Conservation (phyloP, 352 stramenopile genomes). For the Pythium scleroteichum region DNA sequence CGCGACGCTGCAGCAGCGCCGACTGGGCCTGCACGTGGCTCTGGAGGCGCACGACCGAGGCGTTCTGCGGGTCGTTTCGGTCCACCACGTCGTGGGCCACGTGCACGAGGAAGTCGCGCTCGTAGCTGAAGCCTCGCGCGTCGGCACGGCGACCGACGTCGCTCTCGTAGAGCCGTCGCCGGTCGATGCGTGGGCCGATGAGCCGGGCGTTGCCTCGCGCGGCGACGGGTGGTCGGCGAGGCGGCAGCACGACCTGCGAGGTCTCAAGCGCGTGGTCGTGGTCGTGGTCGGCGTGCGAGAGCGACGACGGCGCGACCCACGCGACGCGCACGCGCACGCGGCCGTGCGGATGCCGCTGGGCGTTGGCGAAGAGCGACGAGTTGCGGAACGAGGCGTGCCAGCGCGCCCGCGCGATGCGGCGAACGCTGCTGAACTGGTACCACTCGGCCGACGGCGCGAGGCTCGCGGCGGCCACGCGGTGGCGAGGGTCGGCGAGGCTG, state of each 20-base stretch:
- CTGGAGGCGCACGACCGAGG: conserved; percentile 45
- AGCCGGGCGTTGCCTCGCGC: conserved; percentile 18
- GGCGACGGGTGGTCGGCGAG: conserved; percentile 4
- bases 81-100: conserved; percentile 48
- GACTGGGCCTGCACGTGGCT: conserved; percentile 44
- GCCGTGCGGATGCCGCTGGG: conserved; percentile 46
- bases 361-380: conserved; percentile 41
- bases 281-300: background rate
- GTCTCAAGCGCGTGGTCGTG: background rate
- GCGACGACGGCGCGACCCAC: conserved; percentile 34
- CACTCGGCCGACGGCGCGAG: conserved; percentile 56
- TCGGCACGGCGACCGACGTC: conserved; percentile 8
- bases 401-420: conserved; percentile 33
- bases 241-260: conserved; percentile 17
- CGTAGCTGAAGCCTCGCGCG: conserved; percentile 46
- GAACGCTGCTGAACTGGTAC: conserved; percentile 74
- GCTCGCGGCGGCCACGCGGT: conserved; percentile 39
- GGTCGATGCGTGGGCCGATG: conserved; percentile 26
- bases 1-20: conserved; percentile 29
- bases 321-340: conserved; percentile 42
- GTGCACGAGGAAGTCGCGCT: conserved; percentile 63
- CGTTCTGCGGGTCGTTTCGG: conserved; percentile 76
- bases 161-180: conserved; percentile 3
- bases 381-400: conserved; percentile 72
- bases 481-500: background rate